A percentile compares a stretch with the other conserved stretches of the same genome.
Conservation (phyloP, 768 basidiomycete genomes). For the Suillus weaverae region DNA sequence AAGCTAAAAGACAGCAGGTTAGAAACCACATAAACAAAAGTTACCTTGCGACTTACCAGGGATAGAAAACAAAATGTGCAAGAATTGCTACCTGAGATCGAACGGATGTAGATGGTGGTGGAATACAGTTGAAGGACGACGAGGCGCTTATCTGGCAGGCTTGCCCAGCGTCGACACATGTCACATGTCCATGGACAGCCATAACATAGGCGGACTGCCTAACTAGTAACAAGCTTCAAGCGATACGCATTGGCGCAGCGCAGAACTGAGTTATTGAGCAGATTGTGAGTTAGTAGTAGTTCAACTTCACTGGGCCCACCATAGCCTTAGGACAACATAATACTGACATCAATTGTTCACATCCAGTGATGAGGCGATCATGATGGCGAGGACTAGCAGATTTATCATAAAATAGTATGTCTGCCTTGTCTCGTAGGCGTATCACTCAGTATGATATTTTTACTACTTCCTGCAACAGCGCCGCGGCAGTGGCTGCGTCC, state of each 20-base stretch:
- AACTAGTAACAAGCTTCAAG: no score
- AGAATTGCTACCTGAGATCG: neutral
- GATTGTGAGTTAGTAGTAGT: no score
- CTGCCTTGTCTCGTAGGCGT: neutral
- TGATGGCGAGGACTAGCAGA: constrained; percentile 78
- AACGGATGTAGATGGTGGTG: neutral
- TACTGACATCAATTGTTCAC: constrained; percentile 61
- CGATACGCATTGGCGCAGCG: no score
- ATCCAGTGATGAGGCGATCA: constrained; percentile 86
- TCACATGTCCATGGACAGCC: no score
- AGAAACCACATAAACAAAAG: neutral
- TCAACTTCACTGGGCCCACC: no score
- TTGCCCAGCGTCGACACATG: constrained; percentile 42
- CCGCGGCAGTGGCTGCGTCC: constrained; percentile 58
- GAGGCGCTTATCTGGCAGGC: neutral
- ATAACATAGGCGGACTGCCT: no score
- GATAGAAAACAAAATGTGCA: neutral
- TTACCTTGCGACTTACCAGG: neutral
- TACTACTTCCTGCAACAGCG: constrained; percentile 46
- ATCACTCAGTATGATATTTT: neutral
- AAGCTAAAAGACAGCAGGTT: neutral
- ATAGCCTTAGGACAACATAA: no score
- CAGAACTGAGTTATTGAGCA: no score
- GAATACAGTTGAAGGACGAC: neutral
- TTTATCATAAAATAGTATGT: constrained; percentile 92